Conservation (phyloP, 352 stramenopile genomes). For the Pythium sp. region DNA sequence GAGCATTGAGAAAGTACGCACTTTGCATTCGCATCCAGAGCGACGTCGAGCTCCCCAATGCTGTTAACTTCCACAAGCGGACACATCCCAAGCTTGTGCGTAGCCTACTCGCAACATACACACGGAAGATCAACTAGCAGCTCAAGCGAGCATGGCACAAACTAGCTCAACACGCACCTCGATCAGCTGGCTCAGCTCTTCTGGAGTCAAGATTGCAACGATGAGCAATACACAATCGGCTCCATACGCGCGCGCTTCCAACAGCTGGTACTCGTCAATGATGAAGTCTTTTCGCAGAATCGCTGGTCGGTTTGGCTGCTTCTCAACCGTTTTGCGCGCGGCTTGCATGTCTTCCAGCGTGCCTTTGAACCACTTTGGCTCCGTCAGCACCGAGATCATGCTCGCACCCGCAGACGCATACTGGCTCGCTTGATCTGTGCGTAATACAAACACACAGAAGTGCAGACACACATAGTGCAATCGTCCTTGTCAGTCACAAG, state of each 20-base stretch:
- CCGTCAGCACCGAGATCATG: conserved; percentile 97
- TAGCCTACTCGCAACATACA: conserved; percentile 46
- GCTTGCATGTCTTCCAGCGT: conserved; percentile 85
- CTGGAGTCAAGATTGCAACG: conserved; percentile 87
- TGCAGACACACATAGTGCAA: background rate
- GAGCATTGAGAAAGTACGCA: conserved; percentile 9
- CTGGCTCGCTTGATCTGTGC: conserved; percentile 81
- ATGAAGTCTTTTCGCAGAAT: conserved; percentile 96
- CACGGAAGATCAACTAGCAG: background rate
- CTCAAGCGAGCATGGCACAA: too few relatives aligned
- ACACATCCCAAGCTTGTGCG: conserved; percentile 92
- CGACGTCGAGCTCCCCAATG: conserved; percentile 93
- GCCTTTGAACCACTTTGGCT: conserved; percentile 97
- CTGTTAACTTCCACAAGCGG: conserved; percentile 98
- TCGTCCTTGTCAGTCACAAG: background rate
- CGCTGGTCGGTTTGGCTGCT: conserved; percentile 45
- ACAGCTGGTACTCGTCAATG: conserved; percentile 92
- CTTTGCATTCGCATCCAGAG: conserved; percentile 86
- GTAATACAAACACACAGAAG: background rate
- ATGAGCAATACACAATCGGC: conserved; percentile 98
- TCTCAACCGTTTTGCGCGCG: conserved; percentile 50
- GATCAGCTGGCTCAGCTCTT: conserved; percentile 59
- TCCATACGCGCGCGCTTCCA: conserved; percentile 93
- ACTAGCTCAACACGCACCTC: conserved; percentile 27
- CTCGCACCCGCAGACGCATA: conserved; percentile 93